Base-by-base conservation (phyloP, 495 filamentous ascomycete species). In the Aspergillus olivimuriae region DNA sequence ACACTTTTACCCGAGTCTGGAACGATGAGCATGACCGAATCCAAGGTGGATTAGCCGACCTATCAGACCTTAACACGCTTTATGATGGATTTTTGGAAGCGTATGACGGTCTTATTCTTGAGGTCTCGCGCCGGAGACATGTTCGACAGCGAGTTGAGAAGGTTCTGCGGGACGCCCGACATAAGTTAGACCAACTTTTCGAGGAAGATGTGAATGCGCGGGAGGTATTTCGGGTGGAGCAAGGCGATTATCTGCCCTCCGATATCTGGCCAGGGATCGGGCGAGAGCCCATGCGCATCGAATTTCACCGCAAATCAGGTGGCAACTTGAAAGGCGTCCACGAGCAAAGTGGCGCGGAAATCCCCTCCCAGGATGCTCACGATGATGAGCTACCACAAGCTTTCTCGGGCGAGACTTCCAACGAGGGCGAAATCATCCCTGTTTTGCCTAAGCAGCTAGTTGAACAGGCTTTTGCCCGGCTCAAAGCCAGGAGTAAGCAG, bases 201-300 rank as follows among this genome's bases (percentile, higher is more conserved):
- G 81, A 84, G 43, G 75, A 74, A 23, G 92, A 98, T 63, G 63
- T 77, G 30, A 72, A 76, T 42, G 81, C 86, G 46, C 69, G 92
- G 20, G 87, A 94, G 52, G 65, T 73, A 11, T 98, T 98, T 65
- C 76, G 81, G 20, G 68, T 79, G 5, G 87, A 95, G 46, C 79
- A 90, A 15, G 89, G 89, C 2, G 86, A 94, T 46, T 92, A 79
- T 55, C 61, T 98, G 15, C 92, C 92, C 0, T 78, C 81, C 2
- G 94, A 96, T 55, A 80, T 98, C 31, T 98, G 91, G 92, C 82
- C 82, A 0, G 86, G 84, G 4, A 66, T 87, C 20, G 70, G 73
- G 42, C 69, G 76, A 34, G 72, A 71, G 22, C 82, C 83, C 19
- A 68, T 72, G 53, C 70, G 74, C 35, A 81, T 80, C 38, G 65